Evolutionary conservation across 495 filamentous ascomycete species (phyloP), one percentile per base, ranked within the genome.

Genomic region (Podospora tetraspora): DNA sequence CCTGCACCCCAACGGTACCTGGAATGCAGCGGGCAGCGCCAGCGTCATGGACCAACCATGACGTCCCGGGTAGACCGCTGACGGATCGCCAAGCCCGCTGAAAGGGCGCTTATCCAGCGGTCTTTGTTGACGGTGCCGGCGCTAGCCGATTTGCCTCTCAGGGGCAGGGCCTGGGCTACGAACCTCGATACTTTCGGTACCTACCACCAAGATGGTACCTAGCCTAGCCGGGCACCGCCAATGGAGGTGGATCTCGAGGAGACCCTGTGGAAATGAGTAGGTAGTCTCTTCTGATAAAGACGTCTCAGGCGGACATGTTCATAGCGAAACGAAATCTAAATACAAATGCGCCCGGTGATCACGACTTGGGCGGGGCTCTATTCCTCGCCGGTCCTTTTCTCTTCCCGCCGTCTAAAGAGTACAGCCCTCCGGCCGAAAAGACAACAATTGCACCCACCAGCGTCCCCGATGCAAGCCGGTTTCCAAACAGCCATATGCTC

Each of bases 401-500:
- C 77, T 83, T 37, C 80, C 43, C 43, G 19, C 43, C 81, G 74
- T 96, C 95, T 71, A 92, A 86, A 24, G 91, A 93, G 80, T 98
- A 99, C 66, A 97, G 72, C 11, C 89, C 94, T 61, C 92, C 95
- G 11, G 92, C 92, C 13, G 87, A 82, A 81, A 97, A 98, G 13
- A 98, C 96, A 37, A 97, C 83, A 5, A 84, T 79, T 2, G 94
- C 93, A 24, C 95, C 95, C 16, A 92, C 66, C 57, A 96, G 75
- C 58, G 97, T 94, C 52, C 91, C 89, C 3, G 82, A 78, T 0
- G 88, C 85, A 70, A 99, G 78, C 34, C 84, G 74, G 74, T 98
- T 97, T 10, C 94, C 95, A 79, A 99, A 99, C 3, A 98, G 76
- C 83, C 91, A 93, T 68, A 97, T 93, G 68, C 94, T 97, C 56